phyloP scores from a whole-genome alignment of 2,329 filamentous ascomycete genomes.

The Talaromyces islandicus region DNA sequence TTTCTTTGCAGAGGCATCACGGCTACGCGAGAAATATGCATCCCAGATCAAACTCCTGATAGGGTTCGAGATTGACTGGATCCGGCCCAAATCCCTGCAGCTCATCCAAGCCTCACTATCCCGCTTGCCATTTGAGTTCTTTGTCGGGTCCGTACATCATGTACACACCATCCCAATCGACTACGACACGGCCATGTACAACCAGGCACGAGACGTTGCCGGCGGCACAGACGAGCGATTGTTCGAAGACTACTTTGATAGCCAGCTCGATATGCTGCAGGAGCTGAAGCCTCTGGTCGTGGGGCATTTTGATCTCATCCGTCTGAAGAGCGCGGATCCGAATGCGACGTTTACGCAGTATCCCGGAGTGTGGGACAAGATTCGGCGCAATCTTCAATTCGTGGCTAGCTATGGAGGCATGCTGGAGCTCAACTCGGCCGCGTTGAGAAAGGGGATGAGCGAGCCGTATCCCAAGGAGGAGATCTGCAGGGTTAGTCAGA shows the following conservation, averaged over 20 bases:
- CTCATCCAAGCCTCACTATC: constrained; percentile 56
- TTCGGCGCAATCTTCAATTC: constrained; percentile 67
- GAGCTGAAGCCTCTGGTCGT: constrained; percentile 69
- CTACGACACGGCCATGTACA: constrained; percentile 66
- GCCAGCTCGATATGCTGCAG: constrained; percentile 74
- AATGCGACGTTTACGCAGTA: constrained; percentile 55
- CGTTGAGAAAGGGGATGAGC: constrained; percentile 77
- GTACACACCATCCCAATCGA: constrained; percentile 83
- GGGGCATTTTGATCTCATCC: constrained; percentile 89
- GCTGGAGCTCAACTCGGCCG: constrained; percentile 84
- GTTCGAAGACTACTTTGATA: constrained; percentile 80
- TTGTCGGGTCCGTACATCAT: constrained; percentile 90
- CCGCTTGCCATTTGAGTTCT: constrained; percentile 70
- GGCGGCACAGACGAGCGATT: constrained; percentile 65
- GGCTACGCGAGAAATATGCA: constrained; percentile 65
- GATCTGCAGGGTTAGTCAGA: constrained; percentile 56
- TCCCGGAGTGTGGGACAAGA: constrained; percentile 64
- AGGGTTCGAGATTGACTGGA: constrained; percentile 92
- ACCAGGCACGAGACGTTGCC: constrained; percentile 50
- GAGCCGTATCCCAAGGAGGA: constrained; percentile 81
- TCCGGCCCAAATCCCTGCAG: constrained; percentile 60
- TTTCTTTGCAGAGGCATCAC: constrained; percentile 69
- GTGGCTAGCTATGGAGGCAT: constrained; percentile 70
- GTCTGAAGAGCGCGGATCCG: constrained; percentile 68
- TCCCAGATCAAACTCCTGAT: constrained; percentile 70